Percentiles rank a stretch among this genome's conserved stretches.
phyloP scores from a whole-genome alignment of 192 early-diverging fungal species.

The Lunasporangiospora selenospora region DNA sequence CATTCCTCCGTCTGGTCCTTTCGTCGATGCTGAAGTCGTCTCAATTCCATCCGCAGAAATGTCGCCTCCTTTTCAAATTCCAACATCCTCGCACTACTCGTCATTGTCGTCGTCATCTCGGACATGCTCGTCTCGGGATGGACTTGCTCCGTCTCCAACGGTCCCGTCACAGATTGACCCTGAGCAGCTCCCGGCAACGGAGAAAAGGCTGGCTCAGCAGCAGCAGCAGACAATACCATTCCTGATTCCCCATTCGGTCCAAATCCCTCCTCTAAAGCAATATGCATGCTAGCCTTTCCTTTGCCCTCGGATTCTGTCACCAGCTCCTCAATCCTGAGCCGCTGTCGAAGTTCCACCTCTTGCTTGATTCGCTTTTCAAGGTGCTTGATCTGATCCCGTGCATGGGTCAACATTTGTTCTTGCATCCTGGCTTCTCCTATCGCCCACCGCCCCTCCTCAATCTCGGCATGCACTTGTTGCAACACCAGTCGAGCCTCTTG shows the following conservation, averaged over 20 bases:
- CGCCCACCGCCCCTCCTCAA: constrained; percentile 39
- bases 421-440: constrained; percentile 22
- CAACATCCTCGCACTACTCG: too few species aligned
- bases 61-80: constrained; percentile 10
- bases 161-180: too few species aligned
- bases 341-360: constrained; percentile 39
- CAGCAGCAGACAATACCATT: too few species aligned
- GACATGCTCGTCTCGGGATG: too few species aligned
- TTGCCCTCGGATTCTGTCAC: too few species aligned
- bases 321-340: constrained; percentile 33
- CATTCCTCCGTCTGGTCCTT: constrained; percentile 35
- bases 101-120: too few species aligned
- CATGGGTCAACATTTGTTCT: constrained; percentile 7
- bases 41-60: constrained; percentile 6
- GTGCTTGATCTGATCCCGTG: constrained; percentile 21
- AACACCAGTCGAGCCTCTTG: constrained; percentile 42
- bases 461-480: constrained; percentile 24
- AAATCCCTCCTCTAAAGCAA: too few species aligned
- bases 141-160: too few species aligned
- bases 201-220: too few species aligned
- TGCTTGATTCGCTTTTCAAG: constrained; percentile 26
- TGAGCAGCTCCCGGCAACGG: too few species aligned
- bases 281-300: too few species aligned
- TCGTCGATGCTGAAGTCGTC: constrained; percentile 11
- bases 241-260: too few species aligned